Evolutionary conservation across 192 early-diverging fungal species (phyloP).

Genomic region (Gonapodya prolifera): DNA sequence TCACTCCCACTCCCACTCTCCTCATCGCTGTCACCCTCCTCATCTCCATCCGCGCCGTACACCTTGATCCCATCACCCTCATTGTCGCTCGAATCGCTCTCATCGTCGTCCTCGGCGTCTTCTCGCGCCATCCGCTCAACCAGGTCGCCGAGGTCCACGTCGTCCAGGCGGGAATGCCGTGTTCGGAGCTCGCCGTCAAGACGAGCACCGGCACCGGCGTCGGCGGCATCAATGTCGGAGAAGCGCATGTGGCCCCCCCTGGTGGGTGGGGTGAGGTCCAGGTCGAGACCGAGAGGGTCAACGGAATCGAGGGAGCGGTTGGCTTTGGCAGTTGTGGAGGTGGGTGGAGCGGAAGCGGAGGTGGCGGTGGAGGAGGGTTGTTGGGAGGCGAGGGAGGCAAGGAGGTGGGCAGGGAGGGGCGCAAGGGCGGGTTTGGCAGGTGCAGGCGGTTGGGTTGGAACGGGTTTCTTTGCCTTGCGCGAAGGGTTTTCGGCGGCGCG

Average conservation of each 20-base stretch:
- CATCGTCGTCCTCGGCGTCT: not conserved
- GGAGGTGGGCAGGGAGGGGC: not conserved
- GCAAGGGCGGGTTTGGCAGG: not conserved
- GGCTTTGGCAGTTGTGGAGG: not conserved
- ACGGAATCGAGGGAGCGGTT: not conserved
- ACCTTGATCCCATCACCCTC: not conserved
- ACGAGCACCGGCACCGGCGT: not conserved
- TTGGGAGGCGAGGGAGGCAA: not conserved
- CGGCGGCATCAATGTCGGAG: not conserved
- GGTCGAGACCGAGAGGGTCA: not conserved
- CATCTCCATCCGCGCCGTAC: not conserved
- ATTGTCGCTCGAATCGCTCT: not conserved
- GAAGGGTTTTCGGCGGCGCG: not conserved
- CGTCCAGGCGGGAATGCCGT: not conserved
- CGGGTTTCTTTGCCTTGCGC: not conserved
- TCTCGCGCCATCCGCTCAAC: no score
- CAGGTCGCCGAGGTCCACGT: not conserved
- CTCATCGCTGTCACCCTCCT: not conserved
- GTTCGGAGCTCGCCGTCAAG: not conserved
- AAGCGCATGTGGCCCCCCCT: not conserved
- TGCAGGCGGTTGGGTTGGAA: not conserved
- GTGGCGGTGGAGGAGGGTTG: not conserved
- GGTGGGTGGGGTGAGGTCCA: not conserved
- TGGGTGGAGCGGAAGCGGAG: not conserved
- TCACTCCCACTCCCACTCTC: not conserved